Evolutionary conservation across 2,329 filamentous ascomycete species (phyloP).

Genomic region (Apiospora aurea): DNA sequence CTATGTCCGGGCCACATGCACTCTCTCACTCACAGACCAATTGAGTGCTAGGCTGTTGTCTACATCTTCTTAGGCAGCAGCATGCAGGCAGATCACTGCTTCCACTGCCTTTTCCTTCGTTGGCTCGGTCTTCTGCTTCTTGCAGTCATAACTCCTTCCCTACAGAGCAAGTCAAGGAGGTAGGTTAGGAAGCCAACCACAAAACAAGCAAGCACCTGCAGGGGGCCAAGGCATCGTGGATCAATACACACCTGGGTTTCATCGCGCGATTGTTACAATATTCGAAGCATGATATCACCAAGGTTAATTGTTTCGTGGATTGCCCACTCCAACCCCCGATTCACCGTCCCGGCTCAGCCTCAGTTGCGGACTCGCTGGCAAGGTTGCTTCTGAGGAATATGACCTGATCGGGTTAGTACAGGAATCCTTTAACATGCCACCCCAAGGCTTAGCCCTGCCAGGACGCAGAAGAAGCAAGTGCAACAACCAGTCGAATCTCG

Average conservation of each 20-base stretch:
- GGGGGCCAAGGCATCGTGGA: neutral
- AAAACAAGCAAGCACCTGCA: neutral
- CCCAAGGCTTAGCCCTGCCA: slow-evolving; percentile 6
- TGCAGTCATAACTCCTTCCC: neutral
- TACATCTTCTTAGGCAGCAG: neutral
- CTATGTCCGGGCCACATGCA: neutral
- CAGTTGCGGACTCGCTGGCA: neutral
- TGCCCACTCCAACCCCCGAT: neutral
- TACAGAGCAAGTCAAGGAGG: neutral
- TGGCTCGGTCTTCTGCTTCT: neutral
- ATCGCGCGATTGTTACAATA: neutral
- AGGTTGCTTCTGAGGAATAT: slow-evolving; percentile 17
- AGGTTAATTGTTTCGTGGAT: neutral
- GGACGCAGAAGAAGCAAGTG: slow-evolving; percentile 11
- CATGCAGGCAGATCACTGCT: neutral
- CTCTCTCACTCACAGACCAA: neutral
- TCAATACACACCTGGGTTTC: neutral
- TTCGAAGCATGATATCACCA: neutral
- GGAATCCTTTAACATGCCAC: slow-evolving; percentile 18
- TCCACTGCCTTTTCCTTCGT: neutral
- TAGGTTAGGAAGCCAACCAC: neutral
- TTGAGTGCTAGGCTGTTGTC: neutral
- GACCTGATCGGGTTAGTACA: slow-evolving; percentile 11
- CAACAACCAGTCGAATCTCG: neutral
- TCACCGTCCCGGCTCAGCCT: neutral